phyloP scores from a whole-genome alignment of 208 protist species.

The Jaenimonas drosophilae region DNA sequence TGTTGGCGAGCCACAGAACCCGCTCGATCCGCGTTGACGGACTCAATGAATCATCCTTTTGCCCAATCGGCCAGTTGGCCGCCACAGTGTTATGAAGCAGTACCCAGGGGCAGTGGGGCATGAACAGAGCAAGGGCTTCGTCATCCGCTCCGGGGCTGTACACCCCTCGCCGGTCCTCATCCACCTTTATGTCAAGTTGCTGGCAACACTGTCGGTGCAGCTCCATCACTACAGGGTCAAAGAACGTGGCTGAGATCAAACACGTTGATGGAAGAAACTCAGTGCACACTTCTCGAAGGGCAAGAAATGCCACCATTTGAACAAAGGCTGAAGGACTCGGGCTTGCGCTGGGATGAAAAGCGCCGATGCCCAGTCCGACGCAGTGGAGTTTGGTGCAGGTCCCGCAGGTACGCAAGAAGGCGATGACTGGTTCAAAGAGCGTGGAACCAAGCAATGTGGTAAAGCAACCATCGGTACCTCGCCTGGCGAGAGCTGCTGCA shows the following conservation, averaged over 20 bases:
- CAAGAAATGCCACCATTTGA: slow-evolving; percentile 4
- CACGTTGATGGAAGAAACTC: neutral
- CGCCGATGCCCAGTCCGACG: neutral
- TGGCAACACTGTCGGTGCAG: slow-evolving; percentile 26
- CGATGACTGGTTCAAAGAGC: too few species aligned
- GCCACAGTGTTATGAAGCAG: slow-evolving; percentile 49
- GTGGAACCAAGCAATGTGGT: too few species aligned
- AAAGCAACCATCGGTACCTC: too few species aligned
- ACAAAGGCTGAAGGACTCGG: neutral
- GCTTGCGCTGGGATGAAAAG: slow-evolving; percentile 1
- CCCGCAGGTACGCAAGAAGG: slow-evolving; percentile 10
- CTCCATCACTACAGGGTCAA: slow-evolving; percentile 14
- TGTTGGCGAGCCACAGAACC: too few species aligned
- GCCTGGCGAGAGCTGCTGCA: too few species aligned
- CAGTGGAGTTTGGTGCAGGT: neutral
- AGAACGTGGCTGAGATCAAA: slow-evolving; percentile 20
- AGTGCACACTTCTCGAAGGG: neutral
- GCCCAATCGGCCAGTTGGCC: slow-evolving; percentile 14
- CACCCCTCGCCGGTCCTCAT: slow-evolving; percentile 16
- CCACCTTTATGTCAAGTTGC: slow-evolving; percentile 25
- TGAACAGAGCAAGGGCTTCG: slow-evolving; percentile 36
- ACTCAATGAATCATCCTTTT: too few species aligned
- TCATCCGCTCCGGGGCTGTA: slow-evolving; percentile 11
- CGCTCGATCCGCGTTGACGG: too few species aligned
- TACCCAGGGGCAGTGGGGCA: slow-evolving; percentile 54